These are phyloP conservation scores for Botrytis cinerea DNA, from an alignment of 2,329 filamentous ascomycete species.

Conservation along the genomic window DNA sequence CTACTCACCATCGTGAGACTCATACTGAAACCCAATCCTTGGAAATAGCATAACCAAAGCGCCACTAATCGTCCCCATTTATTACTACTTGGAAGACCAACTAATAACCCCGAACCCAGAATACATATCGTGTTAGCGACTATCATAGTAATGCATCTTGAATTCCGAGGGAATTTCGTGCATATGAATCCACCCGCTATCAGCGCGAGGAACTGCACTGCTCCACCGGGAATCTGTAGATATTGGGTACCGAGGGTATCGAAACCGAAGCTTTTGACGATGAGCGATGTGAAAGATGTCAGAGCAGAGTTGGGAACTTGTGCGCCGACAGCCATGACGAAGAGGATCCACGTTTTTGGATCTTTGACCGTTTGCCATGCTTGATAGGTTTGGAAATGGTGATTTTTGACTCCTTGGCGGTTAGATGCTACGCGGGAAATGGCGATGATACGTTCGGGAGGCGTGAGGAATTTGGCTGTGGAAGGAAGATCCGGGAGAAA, in stretches of 20 bases:
- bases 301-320: constrained; percentile 59
- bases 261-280: constrained; percentile 37
- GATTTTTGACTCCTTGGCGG: constrained; percentile 56
- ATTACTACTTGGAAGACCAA: constrained; percentile 51
- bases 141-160: constrained; percentile 57
- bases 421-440: constrained; percentile 55
- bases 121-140: constrained; percentile 58
- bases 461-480: constrained; percentile 60
- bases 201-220: constrained; percentile 56
- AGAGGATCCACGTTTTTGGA: constrained; percentile 61
- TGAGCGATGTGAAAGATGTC: constrained; percentile 48
- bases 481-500: constrained; percentile 63
- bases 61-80: constrained; percentile 60
- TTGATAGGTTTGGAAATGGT: constrained; percentile 50
- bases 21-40: constrained; percentile 55
- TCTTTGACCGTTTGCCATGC: constrained; percentile 52
- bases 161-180: constrained; percentile 52
- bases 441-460: constrained; percentile 57
- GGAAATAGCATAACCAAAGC: constrained; percentile 58
- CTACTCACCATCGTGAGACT: constrained; percentile 54
- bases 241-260: constrained; percentile 55
- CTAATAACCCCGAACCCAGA: constrained; percentile 52
- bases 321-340: constrained; percentile 52
- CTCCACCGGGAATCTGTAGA: constrained; percentile 61
- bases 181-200: constrained; percentile 54